Conservation (phyloP, 75 land plant species). For the Cunninghamia lanceolata region DNA sequence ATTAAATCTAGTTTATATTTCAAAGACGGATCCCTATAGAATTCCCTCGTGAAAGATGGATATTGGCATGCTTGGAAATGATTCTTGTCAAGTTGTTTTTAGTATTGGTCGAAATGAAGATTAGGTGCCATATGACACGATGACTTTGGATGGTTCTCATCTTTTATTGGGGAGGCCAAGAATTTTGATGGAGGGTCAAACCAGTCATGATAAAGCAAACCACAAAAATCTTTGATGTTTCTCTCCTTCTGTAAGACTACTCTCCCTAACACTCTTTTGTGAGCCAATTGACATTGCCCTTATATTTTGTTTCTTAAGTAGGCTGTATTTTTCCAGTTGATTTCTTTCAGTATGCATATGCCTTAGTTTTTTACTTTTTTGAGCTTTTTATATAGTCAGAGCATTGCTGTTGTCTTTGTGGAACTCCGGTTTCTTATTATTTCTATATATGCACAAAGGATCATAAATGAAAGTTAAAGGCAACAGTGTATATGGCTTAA, state of each 20-base stretch:
- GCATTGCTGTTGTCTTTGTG: neutral
- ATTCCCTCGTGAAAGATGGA: too few species aligned
- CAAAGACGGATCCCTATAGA: too few species aligned
- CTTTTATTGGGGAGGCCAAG: too few species aligned
- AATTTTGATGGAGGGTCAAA: too few species aligned
- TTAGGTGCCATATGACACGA: too few species aligned
- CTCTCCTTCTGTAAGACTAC: neutral
- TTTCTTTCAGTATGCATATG: neutral
- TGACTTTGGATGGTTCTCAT: too few species aligned
- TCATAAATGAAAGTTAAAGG: neutral
- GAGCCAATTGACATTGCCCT: neutral
- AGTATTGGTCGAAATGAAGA: too few species aligned
- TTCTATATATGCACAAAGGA: neutral
- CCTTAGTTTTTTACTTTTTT: neutral
- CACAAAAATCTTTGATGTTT: neutral
- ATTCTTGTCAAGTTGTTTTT: too few species aligned
- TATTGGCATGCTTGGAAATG: too few species aligned
- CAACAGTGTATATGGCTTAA: neutral
- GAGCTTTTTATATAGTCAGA: neutral
- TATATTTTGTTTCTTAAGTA: neutral
- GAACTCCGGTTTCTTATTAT: neutral
- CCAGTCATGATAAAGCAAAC: too few species aligned
- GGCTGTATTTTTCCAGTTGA: neutral
- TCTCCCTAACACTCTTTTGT: neutral
- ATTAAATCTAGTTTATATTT: too few species aligned